A percentile compares a stretch with the other conserved stretches of the same genome.
Evolutionary conservation across 1,139 yeast species (phyloP).

Genomic region (Geotrichum restrictum): DNA sequence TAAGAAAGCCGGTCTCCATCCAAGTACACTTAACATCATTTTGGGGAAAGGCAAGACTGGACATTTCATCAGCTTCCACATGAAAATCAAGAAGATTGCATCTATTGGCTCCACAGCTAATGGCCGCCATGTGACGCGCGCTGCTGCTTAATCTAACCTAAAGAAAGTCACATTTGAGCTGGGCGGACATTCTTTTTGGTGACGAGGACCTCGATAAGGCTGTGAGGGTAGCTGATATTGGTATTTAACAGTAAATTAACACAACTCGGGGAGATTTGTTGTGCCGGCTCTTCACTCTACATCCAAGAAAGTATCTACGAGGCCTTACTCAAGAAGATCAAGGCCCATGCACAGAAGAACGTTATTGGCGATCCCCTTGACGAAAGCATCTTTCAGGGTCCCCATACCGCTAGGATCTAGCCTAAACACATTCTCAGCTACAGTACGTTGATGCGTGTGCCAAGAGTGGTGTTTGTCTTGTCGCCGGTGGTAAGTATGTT

Average conservation of each 20-base stretch:
- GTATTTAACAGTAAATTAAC: too few species aligned
- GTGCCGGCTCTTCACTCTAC: slow-evolving; percentile 77
- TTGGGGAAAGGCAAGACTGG: slow-evolving; percentile 78
- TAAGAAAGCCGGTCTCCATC: slow-evolving; percentile 69
- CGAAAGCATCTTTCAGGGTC: slow-evolving; percentile 70
- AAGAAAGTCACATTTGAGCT: slow-evolving; percentile 78
- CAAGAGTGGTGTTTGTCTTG: slow-evolving; percentile 66
- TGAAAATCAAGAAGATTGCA: slow-evolving; percentile 70
- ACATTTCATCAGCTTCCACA: slow-evolving; percentile 66
- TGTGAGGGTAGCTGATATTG: slow-evolving; percentile 52
- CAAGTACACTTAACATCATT: slow-evolving; percentile 69
- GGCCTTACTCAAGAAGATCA: slow-evolving; percentile 53
- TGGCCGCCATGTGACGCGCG: slow-evolving; percentile 70
- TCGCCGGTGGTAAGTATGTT: slow-evolving; percentile 72
- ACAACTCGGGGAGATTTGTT: slow-evolving; percentile 85
- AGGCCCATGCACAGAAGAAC: slow-evolving; percentile 47
- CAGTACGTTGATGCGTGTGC: slow-evolving; percentile 71
- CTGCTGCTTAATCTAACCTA: slow-evolving; percentile 63
- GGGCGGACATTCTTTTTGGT: slow-evolving; percentile 74
- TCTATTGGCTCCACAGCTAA: slow-evolving; percentile 84
- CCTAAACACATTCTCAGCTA: slow-evolving; percentile 69
- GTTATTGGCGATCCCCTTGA: slow-evolving; percentile 73
- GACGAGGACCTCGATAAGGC: slow-evolving; percentile 66
- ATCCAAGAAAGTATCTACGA: slow-evolving; percentile 74
- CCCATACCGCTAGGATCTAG: slow-evolving; percentile 75